Evolutionary conservation across 257 asterid genomes (phyloP).

Genomic region (Catharanthus roseus): DNA sequence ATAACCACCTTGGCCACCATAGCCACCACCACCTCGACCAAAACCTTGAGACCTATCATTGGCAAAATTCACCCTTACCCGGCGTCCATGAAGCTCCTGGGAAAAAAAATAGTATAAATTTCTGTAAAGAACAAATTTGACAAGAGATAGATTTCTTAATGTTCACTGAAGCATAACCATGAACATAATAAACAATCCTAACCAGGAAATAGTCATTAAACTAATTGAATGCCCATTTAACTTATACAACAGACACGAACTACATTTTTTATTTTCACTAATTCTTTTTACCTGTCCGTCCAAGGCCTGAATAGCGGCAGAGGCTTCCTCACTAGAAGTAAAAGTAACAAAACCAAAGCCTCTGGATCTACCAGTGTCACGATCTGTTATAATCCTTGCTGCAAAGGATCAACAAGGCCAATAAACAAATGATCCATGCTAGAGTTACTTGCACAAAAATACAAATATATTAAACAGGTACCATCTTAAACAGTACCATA

Average conservation of each 20-base stretch:
- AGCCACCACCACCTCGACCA: constrained; percentile 38
- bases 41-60: constrained; percentile 56
- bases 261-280: not conserved
- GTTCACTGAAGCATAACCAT: not conserved
- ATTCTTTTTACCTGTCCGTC: constrained; percentile 55
- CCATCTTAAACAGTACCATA: not conserved
- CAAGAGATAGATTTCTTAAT: not conserved
- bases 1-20: constrained; percentile 15
- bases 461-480: not conserved
- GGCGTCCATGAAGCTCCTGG: constrained; percentile 85
- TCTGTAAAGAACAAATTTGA: not conserved
- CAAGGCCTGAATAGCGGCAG: constrained; percentile 86
- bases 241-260: not conserved
- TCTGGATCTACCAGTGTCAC: constrained; percentile 74
- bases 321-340: constrained; percentile 56
- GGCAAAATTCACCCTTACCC: constrained; percentile 60
- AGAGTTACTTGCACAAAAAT: not conserved
- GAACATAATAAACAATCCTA: not conserved
- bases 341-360: constrained; percentile 89
- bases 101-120: not conserved
- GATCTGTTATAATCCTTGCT: constrained; percentile 69
- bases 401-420: constrained; percentile 21
- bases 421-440: not conserved
- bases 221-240: not conserved
- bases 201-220: not conserved